A percentile compares a stretch with the other conserved stretches of the same genome.
These are phyloP conservation scores for Somion occarium DNA, from an alignment of 1,284 basidiomycete species.

Conservation along the genomic window DNA sequence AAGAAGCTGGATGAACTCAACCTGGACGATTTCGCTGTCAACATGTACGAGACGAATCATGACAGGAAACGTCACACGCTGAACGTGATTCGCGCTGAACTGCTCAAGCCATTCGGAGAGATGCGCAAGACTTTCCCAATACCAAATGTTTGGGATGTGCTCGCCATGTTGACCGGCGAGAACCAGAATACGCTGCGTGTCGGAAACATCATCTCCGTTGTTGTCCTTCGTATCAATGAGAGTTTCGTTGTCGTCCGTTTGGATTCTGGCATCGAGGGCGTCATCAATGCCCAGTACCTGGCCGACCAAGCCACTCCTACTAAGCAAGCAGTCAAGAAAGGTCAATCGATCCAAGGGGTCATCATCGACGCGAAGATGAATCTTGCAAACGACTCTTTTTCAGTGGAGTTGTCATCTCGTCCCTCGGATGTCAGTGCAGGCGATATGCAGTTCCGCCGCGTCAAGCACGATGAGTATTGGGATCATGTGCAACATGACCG, in stretches of 20 bases:
- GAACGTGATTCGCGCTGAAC: conserved; percentile 84
- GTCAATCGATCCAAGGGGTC: conserved; percentile 79
- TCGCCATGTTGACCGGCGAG: conserved; percentile 97
- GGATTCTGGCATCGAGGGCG: conserved; percentile 90
- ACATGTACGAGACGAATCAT: conserved; percentile 79
- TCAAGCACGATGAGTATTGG: conserved; percentile 65
- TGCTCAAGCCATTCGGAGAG: conserved; percentile 86
- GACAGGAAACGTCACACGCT: conserved; percentile 87
- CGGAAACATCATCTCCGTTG: conserved; percentile 84
- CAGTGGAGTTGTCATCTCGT: conserved; percentile 77
- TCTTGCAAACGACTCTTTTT: conserved; percentile 58
- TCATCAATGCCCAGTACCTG: conserved; percentile 68
- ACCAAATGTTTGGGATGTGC: conserved; percentile 75
- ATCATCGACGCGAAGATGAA: conserved; percentile 73
- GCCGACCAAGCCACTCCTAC: conserved; percentile 42
- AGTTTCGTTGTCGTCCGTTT: conserved; percentile 64
- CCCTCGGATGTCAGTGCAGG: conserved; percentile 64
- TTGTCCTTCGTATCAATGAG: conserved; percentile 57
- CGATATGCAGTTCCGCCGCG: conserved; percentile 60
- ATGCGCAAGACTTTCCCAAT: conserved; percentile 64
- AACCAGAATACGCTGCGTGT: conserved; percentile 74
- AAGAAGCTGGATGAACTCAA: conserved; percentile 89
- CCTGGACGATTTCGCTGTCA: conserved; percentile 94
- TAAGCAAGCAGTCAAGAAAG: conserved; percentile 55
- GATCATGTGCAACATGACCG: conserved; percentile 62